Evolutionary conservation across 1,284 basidiomycete genomes (phyloP).

Genomic region (Wolfiporia cocos): DNA sequence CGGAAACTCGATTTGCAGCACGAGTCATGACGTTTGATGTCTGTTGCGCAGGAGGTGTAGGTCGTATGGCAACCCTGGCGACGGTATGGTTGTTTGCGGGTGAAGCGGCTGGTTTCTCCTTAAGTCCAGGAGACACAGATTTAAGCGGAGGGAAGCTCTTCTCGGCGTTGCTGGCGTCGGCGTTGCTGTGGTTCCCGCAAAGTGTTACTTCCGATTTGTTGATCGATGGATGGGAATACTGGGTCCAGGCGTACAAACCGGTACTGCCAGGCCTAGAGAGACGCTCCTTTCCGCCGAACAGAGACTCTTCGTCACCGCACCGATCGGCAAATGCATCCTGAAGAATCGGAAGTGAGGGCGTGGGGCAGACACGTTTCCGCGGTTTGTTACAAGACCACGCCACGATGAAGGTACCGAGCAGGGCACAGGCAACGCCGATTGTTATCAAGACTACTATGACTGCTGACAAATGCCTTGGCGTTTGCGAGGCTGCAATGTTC

Average conservation of each 20-base stretch:
- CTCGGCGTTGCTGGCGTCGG: neutral
- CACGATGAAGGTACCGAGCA: conserved; percentile 49
- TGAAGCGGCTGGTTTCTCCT: conserved; percentile 9
- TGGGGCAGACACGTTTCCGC: conserved; percentile 42
- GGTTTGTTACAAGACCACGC: conserved; percentile 43
- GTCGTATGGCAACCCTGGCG: conserved; percentile 2
- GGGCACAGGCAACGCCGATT: conserved; percentile 48
- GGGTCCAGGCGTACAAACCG: conserved; percentile 53
- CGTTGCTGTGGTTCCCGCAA: neutral
- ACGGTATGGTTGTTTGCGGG: conserved; percentile 6
- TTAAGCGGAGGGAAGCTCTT: conserved; percentile 1
- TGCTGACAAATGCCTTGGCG: conserved; percentile 29
- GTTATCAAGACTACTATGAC: conserved; percentile 50
- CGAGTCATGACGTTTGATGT: conserved; percentile 15
- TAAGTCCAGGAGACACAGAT: conserved; percentile 1
- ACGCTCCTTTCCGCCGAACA: conserved; percentile 70
- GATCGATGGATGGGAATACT: conserved; percentile 35
- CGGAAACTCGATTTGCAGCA: conserved; percentile 36
- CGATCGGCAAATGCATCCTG: conserved; percentile 43
- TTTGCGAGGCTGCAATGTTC: conserved; percentile 14
- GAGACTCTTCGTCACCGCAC: conserved; percentile 47
- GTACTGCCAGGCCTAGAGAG: conserved; percentile 41
- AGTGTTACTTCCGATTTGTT: conserved; percentile 7
- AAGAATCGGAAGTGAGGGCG: conserved; percentile 66
- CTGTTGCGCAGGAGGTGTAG: conserved; percentile 13